Conservation (phyloP, 2,329 filamentous ascomycete genomes). For the Penicillium nordicum region DNA sequence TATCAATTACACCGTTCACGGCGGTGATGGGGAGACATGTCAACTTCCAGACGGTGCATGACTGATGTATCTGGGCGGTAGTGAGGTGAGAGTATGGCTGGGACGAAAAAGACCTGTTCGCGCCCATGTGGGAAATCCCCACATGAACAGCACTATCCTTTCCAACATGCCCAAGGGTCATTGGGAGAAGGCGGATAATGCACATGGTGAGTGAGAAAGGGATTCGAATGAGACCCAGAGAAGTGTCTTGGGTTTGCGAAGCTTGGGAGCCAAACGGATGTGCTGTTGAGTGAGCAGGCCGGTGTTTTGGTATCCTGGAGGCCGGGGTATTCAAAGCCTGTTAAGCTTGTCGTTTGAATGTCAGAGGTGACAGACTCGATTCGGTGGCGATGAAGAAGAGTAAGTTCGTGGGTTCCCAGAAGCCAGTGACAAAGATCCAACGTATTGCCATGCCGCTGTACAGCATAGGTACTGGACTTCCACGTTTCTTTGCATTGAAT, state of each 20-base stretch:
- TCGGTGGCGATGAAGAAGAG: background rate
- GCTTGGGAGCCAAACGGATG: conserved; percentile 50
- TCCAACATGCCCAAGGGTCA: conserved; percentile 53
- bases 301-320: conserved; percentile 49
- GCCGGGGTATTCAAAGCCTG: conserved; percentile 47
- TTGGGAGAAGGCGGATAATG: conserved; percentile 51
- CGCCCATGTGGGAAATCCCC: conserved; percentile 54
- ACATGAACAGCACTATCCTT: conserved; percentile 51
- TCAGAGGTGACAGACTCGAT: too few species aligned
- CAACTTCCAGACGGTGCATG: conserved; percentile 55
- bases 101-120: conserved; percentile 56
- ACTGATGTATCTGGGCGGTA: conserved; percentile 56
- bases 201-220: conserved; percentile 58
- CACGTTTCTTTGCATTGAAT: background rate
- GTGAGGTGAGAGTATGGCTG: conserved; percentile 61
- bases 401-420: background rate
- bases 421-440: background rate
- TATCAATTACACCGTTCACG: conserved; percentile 58
- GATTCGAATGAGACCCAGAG: conserved; percentile 48
- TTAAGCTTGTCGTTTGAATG: conserved; percentile 37
- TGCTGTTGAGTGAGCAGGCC: conserved; percentile 55
- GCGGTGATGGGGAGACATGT: conserved; percentile 55
- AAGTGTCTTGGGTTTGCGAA: conserved; percentile 53
- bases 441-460: background rate
- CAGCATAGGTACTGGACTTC: background rate